Conservation (phyloP, 164 flowering plant species). For the Liquidambar formosana region DNA sequence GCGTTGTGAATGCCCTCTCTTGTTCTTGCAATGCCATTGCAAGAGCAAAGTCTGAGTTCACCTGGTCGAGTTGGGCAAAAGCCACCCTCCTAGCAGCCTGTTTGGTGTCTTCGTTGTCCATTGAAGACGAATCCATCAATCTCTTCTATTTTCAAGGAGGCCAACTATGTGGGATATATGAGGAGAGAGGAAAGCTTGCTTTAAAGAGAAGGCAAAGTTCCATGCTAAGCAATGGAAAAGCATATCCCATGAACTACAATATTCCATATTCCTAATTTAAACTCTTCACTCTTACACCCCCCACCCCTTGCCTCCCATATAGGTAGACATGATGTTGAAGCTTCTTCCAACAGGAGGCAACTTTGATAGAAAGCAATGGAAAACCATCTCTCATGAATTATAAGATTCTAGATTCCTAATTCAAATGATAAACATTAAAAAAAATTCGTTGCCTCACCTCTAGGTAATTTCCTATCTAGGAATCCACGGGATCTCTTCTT, state of each 20-base stretch:
- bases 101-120: slow-evolving; percentile 22
- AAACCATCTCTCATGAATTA: not conserved
- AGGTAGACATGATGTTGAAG: not conserved
- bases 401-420: slow-evolving; percentile 8
- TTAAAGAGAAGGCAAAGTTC: slow-evolving; percentile 15
- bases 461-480: not conserved
- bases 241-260: not conserved
- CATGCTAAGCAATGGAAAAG: slow-evolving; percentile 15
- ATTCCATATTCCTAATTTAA: slow-evolving; percentile 14
- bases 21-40: slow-evolving; percentile 32
- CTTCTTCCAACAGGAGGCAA: slow-evolving; percentile 9
- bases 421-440: not conserved
- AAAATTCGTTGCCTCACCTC: not conserved
- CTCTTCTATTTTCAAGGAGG: too few species aligned
- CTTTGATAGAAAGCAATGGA: slow-evolving; percentile 20
- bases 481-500: not conserved
- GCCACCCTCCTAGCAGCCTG: slow-evolving; percentile 10
- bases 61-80: slow-evolving; percentile 13
- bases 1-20: slow-evolving; percentile 16
- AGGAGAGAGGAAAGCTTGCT: slow-evolving; percentile 7
- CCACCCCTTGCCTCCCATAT: not conserved
- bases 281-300: not conserved
- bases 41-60: slow-evolving; percentile 24
- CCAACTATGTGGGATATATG: slow-evolving; percentile 1
- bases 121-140: not conserved